These are phyloP conservation scores for Tricladium varicosporioides DNA, from an alignment of 2,329 filamentous ascomycete species.

Conservation along the genomic window DNA sequence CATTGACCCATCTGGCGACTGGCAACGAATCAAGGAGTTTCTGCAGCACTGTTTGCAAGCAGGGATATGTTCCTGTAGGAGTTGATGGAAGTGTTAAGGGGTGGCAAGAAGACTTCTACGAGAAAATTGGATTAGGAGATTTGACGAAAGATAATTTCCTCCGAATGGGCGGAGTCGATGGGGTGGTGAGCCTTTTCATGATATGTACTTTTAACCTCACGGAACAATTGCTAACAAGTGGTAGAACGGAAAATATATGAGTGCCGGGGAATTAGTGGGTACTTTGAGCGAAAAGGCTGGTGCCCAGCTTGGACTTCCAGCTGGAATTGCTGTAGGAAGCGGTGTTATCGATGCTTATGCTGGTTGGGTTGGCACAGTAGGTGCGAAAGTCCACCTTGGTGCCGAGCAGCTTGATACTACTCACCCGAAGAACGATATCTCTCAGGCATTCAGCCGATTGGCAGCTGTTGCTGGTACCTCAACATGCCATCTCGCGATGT, in stretches of 20 bases:
- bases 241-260: conserved; percentile 88
- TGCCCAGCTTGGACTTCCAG: conserved; percentile 75
- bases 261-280: conserved; percentile 88
- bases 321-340: conserved; percentile 88
- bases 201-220: conserved; percentile 15
- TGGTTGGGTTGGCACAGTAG: conserved; percentile 98
- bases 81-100: conserved; percentile 97
- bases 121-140: conserved; percentile 81
- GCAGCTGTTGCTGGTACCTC: conserved; percentile 95
- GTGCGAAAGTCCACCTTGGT: conserved; percentile 81
- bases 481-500: conserved; percentile 97
- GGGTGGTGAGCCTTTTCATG: conserved; percentile 73
- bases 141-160: conserved; percentile 84
- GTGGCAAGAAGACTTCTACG: conserved; percentile 95
- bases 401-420: conserved; percentile 65
- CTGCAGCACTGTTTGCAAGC: conserved; percentile 96
- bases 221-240: conserved; percentile 20
- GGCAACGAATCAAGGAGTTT: conserved; percentile 90
- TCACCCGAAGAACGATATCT: conserved; percentile 76
- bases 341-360: conserved; percentile 98
- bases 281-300: conserved; percentile 81
- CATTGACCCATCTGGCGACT: conserved; percentile 89
- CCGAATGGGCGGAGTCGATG: conserved; percentile 90
- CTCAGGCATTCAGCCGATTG: conserved; percentile 87
- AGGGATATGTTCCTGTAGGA: conserved; percentile 94